Conservation (phyloP, 179 eudicot genomes). For the Beta corolliflora region DNA sequence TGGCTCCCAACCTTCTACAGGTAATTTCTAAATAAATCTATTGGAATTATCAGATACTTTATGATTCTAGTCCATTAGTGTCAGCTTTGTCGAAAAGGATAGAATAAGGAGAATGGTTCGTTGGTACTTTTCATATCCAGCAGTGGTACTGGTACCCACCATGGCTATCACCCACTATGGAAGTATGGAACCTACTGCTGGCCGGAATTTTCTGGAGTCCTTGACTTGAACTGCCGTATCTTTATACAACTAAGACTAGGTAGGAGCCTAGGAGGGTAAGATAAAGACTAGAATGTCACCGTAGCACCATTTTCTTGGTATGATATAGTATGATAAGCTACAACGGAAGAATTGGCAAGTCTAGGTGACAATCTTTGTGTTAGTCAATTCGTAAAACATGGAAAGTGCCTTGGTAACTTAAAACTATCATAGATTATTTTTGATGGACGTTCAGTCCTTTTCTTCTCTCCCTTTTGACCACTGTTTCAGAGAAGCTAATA, state of each 20-base stretch:
- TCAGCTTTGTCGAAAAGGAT: background rate
- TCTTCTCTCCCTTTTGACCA: too few relatives aligned
- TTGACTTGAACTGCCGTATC: background rate
- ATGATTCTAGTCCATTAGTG: background rate
- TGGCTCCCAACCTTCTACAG: slow-evolving; percentile 50
- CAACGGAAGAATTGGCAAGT: too few relatives aligned
- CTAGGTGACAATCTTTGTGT: too few relatives aligned
- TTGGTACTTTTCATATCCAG: background rate
- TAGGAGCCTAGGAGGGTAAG: background rate
- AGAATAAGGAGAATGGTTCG: background rate
- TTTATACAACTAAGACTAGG: background rate
- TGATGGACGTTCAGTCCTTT: too few relatives aligned
- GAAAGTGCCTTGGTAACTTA: too few relatives aligned
- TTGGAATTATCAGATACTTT: background rate
- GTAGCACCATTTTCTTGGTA: too few relatives aligned
- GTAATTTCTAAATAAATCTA: slow-evolving; percentile 38
- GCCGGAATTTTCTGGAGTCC: background rate
- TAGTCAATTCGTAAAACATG: too few relatives aligned
- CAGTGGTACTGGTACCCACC: background rate
- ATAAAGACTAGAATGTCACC: background rate
- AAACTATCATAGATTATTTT: background rate
- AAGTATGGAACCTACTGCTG: background rate
- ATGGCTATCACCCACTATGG: background rate
- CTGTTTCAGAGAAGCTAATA: too few relatives aligned
- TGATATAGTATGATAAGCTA: too few relatives aligned